Evolutionary conservation across 2,329 filamentous ascomycete species (phyloP), one percentile per base, ranked within the genome.

Genomic region (Aspergillus felis): DNA sequence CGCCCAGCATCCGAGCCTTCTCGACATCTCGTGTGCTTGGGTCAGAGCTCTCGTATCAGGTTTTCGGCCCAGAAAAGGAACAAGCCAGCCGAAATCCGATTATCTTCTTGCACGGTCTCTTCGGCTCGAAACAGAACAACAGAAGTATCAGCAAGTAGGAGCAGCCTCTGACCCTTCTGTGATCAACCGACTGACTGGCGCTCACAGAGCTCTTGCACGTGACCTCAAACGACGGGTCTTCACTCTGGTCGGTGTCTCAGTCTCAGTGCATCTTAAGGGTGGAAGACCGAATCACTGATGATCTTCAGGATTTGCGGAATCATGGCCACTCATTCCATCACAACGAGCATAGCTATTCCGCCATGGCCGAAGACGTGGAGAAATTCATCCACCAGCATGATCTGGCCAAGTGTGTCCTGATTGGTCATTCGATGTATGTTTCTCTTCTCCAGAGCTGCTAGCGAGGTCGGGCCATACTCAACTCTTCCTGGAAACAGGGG

Each of bases 91-190:
- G 76, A 56, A 77, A 79, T 53, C 90, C 92, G 1, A 91, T 97
- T 62, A 76, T 97, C 60, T 89, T 97, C 64, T 85, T 97, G 69
- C 93, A 97, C 72, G 93, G 94, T 1, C 81, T 97, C 10, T 97
- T 97, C 69, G 93, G 93, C 22, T 96, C 91, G 41, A 96, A 95
- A 79, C 92, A 91, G 79, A 97, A 97, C 73, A 96, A 97, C 72
- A 82, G 92, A 73, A 90, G 84, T 68, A 94, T 97, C 61, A 95
- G 92, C 88, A 96, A 92, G 93, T 96, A 80, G 73, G n/a, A 12
- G 20, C 1, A 25, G 4, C 2, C 6, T 22, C 10, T 12, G 22
- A 22, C 6, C 12, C 4, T 57, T n/a, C 7, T 22, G 27, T 51
- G 1, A 12, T 29, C 2, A 20, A 28, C 48, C 2, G 7, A 17